These are phyloP conservation scores for Euphorbia pulcherrima DNA, from an alignment of 345 rosid species.

Conservation along the genomic window DNA sequence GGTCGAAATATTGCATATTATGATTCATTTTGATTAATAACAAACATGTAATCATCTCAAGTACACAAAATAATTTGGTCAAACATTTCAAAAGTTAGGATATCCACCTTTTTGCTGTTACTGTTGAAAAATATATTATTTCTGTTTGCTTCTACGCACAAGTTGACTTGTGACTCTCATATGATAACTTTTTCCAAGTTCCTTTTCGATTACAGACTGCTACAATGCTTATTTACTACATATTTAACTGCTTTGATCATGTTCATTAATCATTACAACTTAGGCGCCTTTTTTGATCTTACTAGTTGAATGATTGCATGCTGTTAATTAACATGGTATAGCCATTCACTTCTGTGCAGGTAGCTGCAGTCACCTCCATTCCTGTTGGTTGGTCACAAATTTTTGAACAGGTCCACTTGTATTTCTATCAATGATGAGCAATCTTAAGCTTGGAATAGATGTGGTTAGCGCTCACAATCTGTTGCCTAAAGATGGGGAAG, in stretches of 20 bases:
- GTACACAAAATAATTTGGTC: neutral
- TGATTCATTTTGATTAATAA: neutral
- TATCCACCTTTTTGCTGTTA: neutral
- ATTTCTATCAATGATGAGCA: constrained; percentile 42
- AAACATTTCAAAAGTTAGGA: neutral
- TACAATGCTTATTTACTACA: neutral
- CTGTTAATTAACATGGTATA: neutral
- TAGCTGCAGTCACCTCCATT: constrained; percentile 18
- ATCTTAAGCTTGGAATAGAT: constrained; percentile 82
- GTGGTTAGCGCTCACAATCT: constrained; percentile 90
- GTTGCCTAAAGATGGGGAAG: constrained; percentile 87
- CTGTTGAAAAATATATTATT: neutral
- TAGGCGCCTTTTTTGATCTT: neutral
- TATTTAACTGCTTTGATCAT: neutral
- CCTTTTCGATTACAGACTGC: neutral
- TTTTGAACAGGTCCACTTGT: constrained; percentile 16
- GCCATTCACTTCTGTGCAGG: constrained; percentile 34
- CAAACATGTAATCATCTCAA: constrained; percentile 1
- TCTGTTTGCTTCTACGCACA: neutral
- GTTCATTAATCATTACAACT: neutral
- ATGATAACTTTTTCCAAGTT: neutral
- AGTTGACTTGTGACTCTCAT: neutral
- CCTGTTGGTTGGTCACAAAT: constrained; percentile 2
- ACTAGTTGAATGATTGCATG: neutral
- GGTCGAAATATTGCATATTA: neutral